phyloP scores from a whole-genome alignment of 1,284 basidiomycete genomes.

The Agroathelia rolfsii region DNA sequence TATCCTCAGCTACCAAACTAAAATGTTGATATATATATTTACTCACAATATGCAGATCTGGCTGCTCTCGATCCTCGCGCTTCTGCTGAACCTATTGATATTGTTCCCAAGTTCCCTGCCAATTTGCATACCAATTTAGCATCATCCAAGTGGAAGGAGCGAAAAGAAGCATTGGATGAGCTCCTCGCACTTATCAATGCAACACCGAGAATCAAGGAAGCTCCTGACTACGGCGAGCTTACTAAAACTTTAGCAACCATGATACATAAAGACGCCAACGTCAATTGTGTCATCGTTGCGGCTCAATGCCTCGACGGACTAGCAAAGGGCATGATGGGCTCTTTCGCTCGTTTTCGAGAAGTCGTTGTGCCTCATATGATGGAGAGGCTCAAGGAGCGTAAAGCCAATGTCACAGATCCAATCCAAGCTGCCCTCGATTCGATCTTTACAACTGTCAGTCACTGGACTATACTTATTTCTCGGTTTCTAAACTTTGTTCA shows the following conservation, averaged over 20 bases:
- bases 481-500: no score
- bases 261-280: conserved; percentile 87
- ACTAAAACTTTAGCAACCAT: conserved; percentile 71
- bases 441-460: conserved; percentile 71
- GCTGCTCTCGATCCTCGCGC: conserved; percentile 70
- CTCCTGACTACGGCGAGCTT: conserved; percentile 64
- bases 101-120: conserved; percentile 65
- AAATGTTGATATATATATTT: conserved; percentile 1
- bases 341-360: conserved; percentile 74
- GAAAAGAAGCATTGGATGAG: conserved; percentile 87
- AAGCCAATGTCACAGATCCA: conserved; percentile 82
- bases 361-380: conserved; percentile 72
- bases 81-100: conserved; percentile 78
- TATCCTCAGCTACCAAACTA: no score
- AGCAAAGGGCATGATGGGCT: conserved; percentile 70
- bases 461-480: no score
- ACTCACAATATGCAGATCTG: conserved; percentile 24
- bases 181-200: conserved; percentile 64
- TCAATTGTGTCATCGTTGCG: conserved; percentile 90
- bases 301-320: conserved; percentile 82
- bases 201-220: conserved; percentile 73
- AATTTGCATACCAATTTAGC: conserved; percentile 67
- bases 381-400: conserved; percentile 92
- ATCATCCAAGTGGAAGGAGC: conserved; percentile 97
- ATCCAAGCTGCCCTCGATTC: conserved; percentile 87